Conservation (phyloP, 805 yeast species). For the Cyberlindnera nakhonratchasimensis region DNA sequence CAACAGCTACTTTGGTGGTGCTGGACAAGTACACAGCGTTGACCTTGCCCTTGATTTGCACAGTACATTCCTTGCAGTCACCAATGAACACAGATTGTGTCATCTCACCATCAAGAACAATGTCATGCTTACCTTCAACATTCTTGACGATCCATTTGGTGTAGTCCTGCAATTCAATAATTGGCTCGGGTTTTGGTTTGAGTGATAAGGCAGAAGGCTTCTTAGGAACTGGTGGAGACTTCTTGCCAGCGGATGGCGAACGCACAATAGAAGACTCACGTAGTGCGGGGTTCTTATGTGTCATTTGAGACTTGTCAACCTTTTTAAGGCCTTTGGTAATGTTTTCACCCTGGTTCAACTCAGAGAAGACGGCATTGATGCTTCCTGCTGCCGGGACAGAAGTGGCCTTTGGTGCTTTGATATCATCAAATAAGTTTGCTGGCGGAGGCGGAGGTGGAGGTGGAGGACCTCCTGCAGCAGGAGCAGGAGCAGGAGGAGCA, state of each 20-base stretch:
- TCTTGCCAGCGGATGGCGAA: slow-evolving; percentile 34
- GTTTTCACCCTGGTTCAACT: slow-evolving; percentile 76
- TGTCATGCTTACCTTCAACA: slow-evolving; percentile 59
- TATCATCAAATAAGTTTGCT: slow-evolving; percentile 55
- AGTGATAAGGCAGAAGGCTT: slow-evolving; percentile 63
- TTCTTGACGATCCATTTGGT: slow-evolving; percentile 89
- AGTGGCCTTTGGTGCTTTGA: slow-evolving; percentile 24
- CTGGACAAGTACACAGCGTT: slow-evolving; percentile 81
- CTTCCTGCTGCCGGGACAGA: slow-evolving; percentile 42
- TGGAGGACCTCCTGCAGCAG: slow-evolving; percentile 68
- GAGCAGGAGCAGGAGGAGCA: slow-evolving; percentile 85
- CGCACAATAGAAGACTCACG: slow-evolving; percentile 54
- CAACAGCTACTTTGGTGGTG: slow-evolving; percentile 67
- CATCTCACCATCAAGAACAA: slow-evolving; percentile 72
- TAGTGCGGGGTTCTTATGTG: slow-evolving; percentile 85
- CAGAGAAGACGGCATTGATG: slow-evolving; percentile 88
- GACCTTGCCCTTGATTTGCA: slow-evolving; percentile 87
- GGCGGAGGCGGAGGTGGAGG: slow-evolving; percentile 96
- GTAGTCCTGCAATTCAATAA: slow-evolving; percentile 69
- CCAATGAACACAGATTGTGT: slow-evolving; percentile 89
- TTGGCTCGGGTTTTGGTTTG: slow-evolving; percentile 52
- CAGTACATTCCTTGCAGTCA: slow-evolving; percentile 65
- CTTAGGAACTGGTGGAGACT: slow-evolving; percentile 69
- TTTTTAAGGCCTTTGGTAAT: slow-evolving; percentile 86
- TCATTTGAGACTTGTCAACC: slow-evolving; percentile 90